These are phyloP conservation scores for Trametes elegans DNA, from an alignment of 768 basidiomycete species.

Conservation along the genomic window DNA sequence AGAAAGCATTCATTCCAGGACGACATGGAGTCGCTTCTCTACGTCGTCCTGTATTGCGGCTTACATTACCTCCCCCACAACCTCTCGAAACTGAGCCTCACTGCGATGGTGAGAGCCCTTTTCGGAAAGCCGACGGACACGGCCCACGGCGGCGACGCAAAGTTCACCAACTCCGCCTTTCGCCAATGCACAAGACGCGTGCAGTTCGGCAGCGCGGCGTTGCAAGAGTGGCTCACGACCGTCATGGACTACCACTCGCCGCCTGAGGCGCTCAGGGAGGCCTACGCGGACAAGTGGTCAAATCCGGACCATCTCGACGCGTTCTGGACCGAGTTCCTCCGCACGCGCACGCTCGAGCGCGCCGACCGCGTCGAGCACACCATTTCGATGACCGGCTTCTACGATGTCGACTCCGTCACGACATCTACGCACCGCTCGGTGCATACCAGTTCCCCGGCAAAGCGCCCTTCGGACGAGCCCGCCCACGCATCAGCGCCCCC, in stretches of 20 bases:
- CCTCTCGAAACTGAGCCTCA: neutral
- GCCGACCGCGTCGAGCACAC: slow-evolving; percentile 1
- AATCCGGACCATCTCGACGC: neutral
- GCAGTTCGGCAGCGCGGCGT: neutral
- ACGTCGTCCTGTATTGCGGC: neutral
- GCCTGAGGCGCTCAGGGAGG: no score
- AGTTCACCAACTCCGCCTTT: neutral
- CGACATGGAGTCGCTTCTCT: neutral
- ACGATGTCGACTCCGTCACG: no score
- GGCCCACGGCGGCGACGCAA: neutral
- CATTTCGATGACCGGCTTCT: no score
- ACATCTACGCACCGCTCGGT: no score
- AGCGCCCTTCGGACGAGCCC: no score
- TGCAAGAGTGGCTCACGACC: neutral
- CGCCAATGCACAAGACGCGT: neutral
- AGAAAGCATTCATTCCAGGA: neutral
- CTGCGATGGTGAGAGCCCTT: neutral
- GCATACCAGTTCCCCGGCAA: no score
- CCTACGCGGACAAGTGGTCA: neutral
- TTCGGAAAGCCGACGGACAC: neutral
- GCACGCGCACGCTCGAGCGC: neutral
- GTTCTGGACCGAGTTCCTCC: neutral
- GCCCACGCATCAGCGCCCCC: no score
- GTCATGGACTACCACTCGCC: neutral
- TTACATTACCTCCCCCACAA: neutral